phyloP scores from a whole-genome alignment of 148 eudicot species.

The Rhododendron mucronatum region DNA sequence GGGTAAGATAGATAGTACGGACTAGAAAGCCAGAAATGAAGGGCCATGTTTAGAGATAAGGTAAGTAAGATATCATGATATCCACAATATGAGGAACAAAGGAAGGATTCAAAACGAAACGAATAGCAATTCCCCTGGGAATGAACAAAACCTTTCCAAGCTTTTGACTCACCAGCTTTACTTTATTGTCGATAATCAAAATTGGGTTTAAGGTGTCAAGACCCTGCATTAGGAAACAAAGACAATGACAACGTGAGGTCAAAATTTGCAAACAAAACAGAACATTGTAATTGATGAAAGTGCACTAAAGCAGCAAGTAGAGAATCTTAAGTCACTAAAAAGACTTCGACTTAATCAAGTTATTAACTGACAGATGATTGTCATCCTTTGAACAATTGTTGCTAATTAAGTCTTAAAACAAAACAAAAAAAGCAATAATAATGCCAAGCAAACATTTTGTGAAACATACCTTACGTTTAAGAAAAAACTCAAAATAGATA shows the following conservation, averaged over 20 bases:
- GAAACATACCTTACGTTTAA: not conserved
- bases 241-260: not conserved
- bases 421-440: not conserved
- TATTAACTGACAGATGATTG: not conserved
- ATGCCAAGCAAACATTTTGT: not conserved
- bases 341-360: not conserved
- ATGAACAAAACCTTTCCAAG: not conserved
- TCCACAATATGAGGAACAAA: not conserved
- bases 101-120: not conserved
- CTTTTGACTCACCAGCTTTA: constrained; percentile 51
- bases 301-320: not conserved
- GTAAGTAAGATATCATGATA: not conserved
- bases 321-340: not conserved
- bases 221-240: constrained; percentile 46
- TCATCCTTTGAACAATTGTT: not conserved
- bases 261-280: not conserved
- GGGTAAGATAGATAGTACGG: too few relatives aligned
- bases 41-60: too few relatives aligned
- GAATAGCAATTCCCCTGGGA: too few relatives aligned
- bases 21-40: too few relatives aligned
- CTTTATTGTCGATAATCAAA: constrained; percentile 52
- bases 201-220: constrained; percentile 71
- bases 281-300: not conserved
- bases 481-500: not conserved
- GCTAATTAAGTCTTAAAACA: not conserved